Conservation (phyloP, 495 filamentous ascomycete species). For the Copromyces sp. region DNA sequence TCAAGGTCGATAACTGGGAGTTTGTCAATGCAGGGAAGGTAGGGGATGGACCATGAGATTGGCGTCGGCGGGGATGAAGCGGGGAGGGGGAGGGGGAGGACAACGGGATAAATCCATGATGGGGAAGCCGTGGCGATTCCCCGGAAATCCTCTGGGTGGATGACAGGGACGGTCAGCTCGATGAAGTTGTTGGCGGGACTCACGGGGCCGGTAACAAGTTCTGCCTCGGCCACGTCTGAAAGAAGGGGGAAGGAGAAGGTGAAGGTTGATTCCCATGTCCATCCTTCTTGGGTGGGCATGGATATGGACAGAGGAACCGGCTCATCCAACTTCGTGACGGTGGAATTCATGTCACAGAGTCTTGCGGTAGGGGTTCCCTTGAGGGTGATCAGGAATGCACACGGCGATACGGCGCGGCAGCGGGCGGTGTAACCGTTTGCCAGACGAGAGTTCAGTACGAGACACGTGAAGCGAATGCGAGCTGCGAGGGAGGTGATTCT, state of each 20-base stretch:
- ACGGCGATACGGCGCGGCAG: background rate
- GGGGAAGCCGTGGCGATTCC: background rate
- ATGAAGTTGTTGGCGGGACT: background rate
- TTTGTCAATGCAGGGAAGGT: background rate
- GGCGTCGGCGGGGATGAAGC: background rate
- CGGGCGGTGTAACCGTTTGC: background rate
- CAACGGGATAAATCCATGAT: background rate
- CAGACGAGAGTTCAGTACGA: background rate
- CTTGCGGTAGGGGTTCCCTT: background rate
- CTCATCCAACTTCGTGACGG: background rate
- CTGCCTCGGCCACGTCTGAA: background rate
- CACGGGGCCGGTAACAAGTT: background rate
- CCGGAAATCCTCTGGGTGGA: background rate
- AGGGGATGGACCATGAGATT: background rate
- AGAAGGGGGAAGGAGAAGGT: background rate
- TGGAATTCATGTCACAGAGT: background rate
- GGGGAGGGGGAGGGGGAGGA: background rate
- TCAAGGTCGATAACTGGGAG: background rate
- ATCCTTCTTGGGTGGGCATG: background rate
- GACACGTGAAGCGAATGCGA: constrained; percentile 2
- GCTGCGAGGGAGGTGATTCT: constrained; percentile 4
- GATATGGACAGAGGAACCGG: background rate
- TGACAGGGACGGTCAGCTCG: background rate
- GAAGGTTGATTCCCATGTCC: background rate
- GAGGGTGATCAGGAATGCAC: background rate